These are phyloP conservation scores for Anthostomella pinea DNA, from an alignment of 2,329 filamentous ascomycete genomes.

Conservation along the genomic window DNA sequence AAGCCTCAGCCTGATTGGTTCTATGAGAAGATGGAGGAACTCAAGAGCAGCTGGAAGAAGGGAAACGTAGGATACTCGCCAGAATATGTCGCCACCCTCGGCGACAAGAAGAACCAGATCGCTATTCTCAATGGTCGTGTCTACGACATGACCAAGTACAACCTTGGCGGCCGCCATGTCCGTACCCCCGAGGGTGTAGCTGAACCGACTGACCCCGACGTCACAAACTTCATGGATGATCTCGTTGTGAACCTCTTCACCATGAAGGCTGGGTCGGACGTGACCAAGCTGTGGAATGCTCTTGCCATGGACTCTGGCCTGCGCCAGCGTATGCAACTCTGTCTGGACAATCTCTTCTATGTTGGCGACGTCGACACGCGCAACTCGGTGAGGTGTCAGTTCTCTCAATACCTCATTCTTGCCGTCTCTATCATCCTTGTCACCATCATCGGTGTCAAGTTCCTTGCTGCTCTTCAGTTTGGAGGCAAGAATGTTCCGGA, in stretches of 20 bases:
- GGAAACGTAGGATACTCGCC: slow-evolving; percentile 82
- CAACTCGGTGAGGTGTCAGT: slow-evolving; percentile 79
- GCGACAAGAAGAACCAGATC: slow-evolving; percentile 60
- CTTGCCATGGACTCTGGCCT: slow-evolving; percentile 56
- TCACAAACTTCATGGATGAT: slow-evolving; percentile 78
- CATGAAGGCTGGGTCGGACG: slow-evolving; percentile 70
- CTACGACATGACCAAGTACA: slow-evolving; percentile 87
- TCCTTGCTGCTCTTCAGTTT: slow-evolving; percentile 93
- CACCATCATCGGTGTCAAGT: slow-evolving; percentile 88
- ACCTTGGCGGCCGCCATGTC: slow-evolving; percentile 68
- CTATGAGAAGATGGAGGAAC: slow-evolving; percentile 76
- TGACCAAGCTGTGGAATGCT: slow-evolving; percentile 78
- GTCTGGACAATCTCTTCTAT: slow-evolving; percentile 92
- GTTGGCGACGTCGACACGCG: slow-evolving; percentile 88
- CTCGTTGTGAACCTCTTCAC: slow-evolving; percentile 75
- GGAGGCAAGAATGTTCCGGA: slow-evolving; percentile 87
- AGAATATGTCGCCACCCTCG: slow-evolving; percentile 71
- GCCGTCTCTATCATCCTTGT: slow-evolving; percentile 79
- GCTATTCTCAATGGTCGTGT: slow-evolving; percentile 76
- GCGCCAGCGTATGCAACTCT: slow-evolving; percentile 70
- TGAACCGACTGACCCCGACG: slow-evolving; percentile 41
- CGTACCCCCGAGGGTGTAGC: slow-evolving; percentile 53
- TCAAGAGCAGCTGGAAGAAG: slow-evolving; percentile 79
- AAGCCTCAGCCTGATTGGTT: slow-evolving; percentile 90
- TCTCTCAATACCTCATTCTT: slow-evolving; percentile 85